Percentiles rank a stretch among this genome's conserved stretches.
Conservation (phyloP, 2,329 filamentous ascomycete genomes). For the Madurella fahalii region DNA sequence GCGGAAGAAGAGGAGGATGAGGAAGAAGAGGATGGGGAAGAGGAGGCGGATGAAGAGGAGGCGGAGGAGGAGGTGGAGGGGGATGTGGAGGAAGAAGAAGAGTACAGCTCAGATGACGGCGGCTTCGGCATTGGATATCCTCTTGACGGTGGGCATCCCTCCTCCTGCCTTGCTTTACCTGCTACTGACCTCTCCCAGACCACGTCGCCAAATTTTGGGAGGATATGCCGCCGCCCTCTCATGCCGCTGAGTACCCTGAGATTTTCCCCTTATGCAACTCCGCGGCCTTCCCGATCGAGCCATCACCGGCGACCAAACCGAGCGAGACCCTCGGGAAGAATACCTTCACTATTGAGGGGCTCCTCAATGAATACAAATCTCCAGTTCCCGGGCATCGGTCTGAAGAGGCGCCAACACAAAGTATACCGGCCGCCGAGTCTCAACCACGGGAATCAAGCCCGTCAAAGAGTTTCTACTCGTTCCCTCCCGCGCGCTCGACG, state of each 20-base stretch:
- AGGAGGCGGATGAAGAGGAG: too few relatives aligned
- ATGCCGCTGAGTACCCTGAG: neutral
- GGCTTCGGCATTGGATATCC: neutral
- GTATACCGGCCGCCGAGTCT: neutral
- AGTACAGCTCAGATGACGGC: constrained; percentile 7
- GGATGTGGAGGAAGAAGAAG: neutral
- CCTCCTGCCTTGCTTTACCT: neutral
- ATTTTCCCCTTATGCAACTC: neutral
- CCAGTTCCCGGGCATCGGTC: neutral
- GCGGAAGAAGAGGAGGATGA: neutral
- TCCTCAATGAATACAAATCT: constrained; percentile 12
- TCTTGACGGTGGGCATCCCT: neutral
- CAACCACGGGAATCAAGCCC: neutral
- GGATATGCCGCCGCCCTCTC: neutral
- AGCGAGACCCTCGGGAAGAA: neutral
- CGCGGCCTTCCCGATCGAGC: neutral
- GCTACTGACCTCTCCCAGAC: constrained; percentile 2
- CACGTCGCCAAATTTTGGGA: neutral
- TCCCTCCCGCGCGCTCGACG: neutral
- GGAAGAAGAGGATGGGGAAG: too few relatives aligned
- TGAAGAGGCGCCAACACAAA: neutral
- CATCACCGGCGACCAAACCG: neutral
- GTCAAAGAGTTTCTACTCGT: constrained; percentile 2
- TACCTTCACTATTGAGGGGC: constrained; percentile 6
- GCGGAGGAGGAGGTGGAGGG: too few relatives aligned